Base-by-base conservation (phyloP, 139 green algal species). In the Eudorina sp. region DNA sequence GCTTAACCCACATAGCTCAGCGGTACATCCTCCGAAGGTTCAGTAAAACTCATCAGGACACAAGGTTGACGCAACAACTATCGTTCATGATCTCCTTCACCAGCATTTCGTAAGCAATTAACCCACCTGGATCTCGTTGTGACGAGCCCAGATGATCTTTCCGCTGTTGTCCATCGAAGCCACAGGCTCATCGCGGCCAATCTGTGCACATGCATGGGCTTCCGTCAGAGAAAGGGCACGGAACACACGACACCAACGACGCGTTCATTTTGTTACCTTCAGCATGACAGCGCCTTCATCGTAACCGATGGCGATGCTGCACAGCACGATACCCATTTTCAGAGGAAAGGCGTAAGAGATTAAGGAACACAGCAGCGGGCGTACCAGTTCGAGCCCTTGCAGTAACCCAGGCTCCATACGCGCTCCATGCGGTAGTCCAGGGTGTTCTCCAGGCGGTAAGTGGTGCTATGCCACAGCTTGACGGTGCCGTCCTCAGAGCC, bases 351-450 rank as follows among this genome's bases (percentile, higher is more conserved):
- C n/a, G n/a, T n/a, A n/a, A n/a, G n/a, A n/a, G n/a, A n/a, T n/a
- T n/a, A n/a, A n/a, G n/a, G n/a, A n/a, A n/a, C n/a, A n/a, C n/a
- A n/a, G n/a, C n/a, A n/a, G n/a, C 3, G 62, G 62, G 4, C 91
- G 18, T 74, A 95, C 94, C 74, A 90, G 94, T 99, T 99, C 53
- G 94, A 96, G 64, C 98, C 98, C 86, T 97, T 98, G 69, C 94
- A 73, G 66, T 95, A 95, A 0, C 90, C 96, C 53, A 99, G 89
- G 45, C 96, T 90, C 98, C 98, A 99, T 53, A 99, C 94, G 16
- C 98, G 96, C 95, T 99, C 98, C 94, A 99, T 95, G 84, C 97
- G 97, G 88, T 99, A 99, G 92, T 98, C 98, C 53, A 99, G 89
- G 1, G 96, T 99, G 94, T 97, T 98, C 93, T 98, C 96, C 72